Conservation (phyloP, 2,329 filamentous ascomycete species). For the Pyrenophora graminea region DNA sequence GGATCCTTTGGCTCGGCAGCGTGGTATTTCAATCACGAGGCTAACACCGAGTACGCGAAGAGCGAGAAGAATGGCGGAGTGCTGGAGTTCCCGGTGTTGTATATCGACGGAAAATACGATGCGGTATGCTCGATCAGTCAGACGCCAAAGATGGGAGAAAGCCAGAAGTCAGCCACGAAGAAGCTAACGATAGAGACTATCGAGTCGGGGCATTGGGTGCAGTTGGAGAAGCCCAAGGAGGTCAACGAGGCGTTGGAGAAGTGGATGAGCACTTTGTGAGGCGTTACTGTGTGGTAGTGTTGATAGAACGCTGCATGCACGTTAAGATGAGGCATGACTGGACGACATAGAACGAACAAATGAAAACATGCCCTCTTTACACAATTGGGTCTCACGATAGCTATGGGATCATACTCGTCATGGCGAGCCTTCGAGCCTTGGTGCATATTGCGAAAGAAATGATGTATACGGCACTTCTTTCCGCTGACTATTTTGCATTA, state of each 20-base stretch:
- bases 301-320: neutral
- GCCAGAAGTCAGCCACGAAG: conserved; percentile 41
- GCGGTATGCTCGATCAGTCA: conserved; percentile 37
- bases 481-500: too few relatives aligned
- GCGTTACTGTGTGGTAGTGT: neutral
- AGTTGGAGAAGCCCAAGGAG: conserved; percentile 34
- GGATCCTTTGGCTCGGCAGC: conserved; percentile 48
- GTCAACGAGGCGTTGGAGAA: conserved; percentile 28
- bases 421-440: too few relatives aligned
- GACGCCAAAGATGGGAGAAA: conserved; percentile 41
- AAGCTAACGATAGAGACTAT: conserved; percentile 53
- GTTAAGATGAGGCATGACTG: neutral
- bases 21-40: conserved; percentile 52
- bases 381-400: too few relatives aligned
- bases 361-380: too few relatives aligned
- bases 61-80: conserved; percentile 43
- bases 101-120: conserved; percentile 49
- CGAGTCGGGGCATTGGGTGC: conserved; percentile 42
- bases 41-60: conserved; percentile 50
- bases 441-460: too few relatives aligned
- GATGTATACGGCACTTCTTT: too few relatives aligned
- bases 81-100: conserved; percentile 45
- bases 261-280: conserved; percentile 21
- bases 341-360: too few relatives aligned
- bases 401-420: too few relatives aligned